Evolutionary conservation across 1,284 basidiomycete species (phyloP).

Genomic region (Austroboletus novae-zelandiae): DNA sequence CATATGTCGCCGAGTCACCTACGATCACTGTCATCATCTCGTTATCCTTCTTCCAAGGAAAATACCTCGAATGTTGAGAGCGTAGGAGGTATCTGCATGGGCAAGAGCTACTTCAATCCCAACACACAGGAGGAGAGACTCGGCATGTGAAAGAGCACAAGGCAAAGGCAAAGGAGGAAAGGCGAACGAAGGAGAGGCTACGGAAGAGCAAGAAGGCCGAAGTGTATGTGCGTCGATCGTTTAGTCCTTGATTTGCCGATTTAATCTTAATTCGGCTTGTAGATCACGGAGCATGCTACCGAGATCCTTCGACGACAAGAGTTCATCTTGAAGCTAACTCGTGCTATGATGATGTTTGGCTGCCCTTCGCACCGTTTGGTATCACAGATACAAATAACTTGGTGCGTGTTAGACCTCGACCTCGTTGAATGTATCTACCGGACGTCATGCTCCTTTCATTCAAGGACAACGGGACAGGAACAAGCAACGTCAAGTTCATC

Average conservation of each 20-base stretch:
- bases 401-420: slow-evolving; percentile 80
- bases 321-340: slow-evolving; percentile 85
- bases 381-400: slow-evolving; percentile 85
- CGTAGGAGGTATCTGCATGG: slow-evolving; percentile 15
- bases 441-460: slow-evolving; percentile 83
- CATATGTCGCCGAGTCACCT: slow-evolving; percentile 15
- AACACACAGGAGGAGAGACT: slow-evolving; percentile 19
- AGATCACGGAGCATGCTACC: slow-evolving; percentile 90
- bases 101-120: slow-evolving; percentile 28
- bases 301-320: slow-evolving; percentile 86
- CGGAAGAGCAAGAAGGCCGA: slow-evolving; percentile 75
- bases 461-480: slow-evolving; percentile 81
- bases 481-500: slow-evolving; percentile 84
- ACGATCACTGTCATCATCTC: slow-evolving; percentile 7
- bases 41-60: slow-evolving; percentile 31
- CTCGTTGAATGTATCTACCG: slow-evolving; percentile 84
- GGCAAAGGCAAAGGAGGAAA: slow-evolving; percentile 29
- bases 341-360: slow-evolving; percentile 95
- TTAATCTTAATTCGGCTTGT: slow-evolving; percentile 29
- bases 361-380: slow-evolving; percentile 88
- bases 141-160: slow-evolving; percentile 16
- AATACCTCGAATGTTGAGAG: slow-evolving; percentile 20
- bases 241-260: slow-evolving; percentile 11
- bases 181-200: slow-evolving; percentile 48
- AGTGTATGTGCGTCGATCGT: slow-evolving; percentile 57